These are phyloP conservation scores for Ceratobasidium sp. DNA, from an alignment of 1,284 basidiomycete genomes.

Conservation along the genomic window DNA sequence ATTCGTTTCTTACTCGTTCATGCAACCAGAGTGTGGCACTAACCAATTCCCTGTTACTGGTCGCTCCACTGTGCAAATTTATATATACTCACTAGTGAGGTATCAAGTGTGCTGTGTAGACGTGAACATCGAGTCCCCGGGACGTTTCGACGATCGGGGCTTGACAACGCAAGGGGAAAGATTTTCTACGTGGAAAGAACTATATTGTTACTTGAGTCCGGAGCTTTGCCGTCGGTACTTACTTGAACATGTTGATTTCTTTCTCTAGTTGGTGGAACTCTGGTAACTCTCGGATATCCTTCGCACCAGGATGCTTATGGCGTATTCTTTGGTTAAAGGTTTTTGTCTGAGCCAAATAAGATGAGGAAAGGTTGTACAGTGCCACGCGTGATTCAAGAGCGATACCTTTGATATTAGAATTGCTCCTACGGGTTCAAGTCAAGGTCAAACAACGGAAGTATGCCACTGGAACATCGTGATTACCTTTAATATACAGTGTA, in stretches of 20 bases:
- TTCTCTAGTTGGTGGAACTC: conserved; percentile 11
- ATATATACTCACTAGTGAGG: conserved; percentile 3
- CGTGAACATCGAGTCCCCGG: conserved; percentile 9
- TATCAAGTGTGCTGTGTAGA: conserved; percentile 19
- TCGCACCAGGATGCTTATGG: neutral
- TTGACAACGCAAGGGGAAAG: conserved; percentile 10
- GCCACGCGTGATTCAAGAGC: neutral
- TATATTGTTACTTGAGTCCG: neutral
- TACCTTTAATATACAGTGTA: conserved; percentile 21
- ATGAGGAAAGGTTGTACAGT: neutral
- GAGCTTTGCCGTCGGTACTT: neutral
- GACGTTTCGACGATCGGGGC: conserved; percentile 3
- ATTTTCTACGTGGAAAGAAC: neutral
- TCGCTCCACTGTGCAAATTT: neutral
- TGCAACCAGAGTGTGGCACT: conserved; percentile 8
- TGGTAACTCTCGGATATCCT: conserved; percentile 12
- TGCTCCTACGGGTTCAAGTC: neutral
- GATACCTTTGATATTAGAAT: conserved; percentile 16
- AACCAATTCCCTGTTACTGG: neutral
- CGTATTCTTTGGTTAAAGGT: conserved; percentile 15
- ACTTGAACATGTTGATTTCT: conserved; percentile 1
- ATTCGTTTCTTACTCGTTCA: conserved; percentile 1
- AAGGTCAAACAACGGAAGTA: neutral
- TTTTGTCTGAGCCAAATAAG: neutral
- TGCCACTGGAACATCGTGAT: neutral